Evolutionary conservation across 148 eudicot genomes (phyloP), one percentile per base, ranked within the genome.

Genomic region (Rhododendron molle): DNA sequence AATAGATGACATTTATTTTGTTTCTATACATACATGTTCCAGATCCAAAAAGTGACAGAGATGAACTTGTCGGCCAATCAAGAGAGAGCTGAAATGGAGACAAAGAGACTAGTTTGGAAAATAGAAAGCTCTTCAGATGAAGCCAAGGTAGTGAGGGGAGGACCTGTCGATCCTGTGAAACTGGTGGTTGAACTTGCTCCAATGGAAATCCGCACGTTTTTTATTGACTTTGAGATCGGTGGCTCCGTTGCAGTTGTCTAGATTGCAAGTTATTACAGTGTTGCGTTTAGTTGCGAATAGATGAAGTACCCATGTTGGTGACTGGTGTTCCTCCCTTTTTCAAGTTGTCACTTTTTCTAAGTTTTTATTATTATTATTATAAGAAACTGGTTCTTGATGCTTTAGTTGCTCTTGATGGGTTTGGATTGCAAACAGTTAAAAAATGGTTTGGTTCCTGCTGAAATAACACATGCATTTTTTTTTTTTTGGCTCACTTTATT

Each of bases 1-100:
- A 40, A n/a, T 50, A 26, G 9, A 23, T 1, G 58, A 67, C 36
- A 46, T 46, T 30, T 76, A 52, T 80, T 60, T 43, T 40, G 18
- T 46, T 52, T 32, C 3, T 3, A 56, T 84, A 23, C n/a, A 8
- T 21, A n/a, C 2, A 38, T 44, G 67, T 15, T 83, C 28, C 94
- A 96, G 98, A 94, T 96, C 38, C 89, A 43, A 30, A 93, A 91
- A 86, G 94, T 94, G 73, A 92, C 90, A 47, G 99, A 96, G 88
- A 96, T 88, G 92, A 95, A 89, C 86, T 87, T 96, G 78, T 96
- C 99, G 2, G 99, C 91, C n/a, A 97, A 97, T 87, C 98, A 97
- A 92, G 98, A 93, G 83, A 93, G 95, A 83, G 87, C 81, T 13
- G 94, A 91, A 88, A 94, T 97, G 99, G 94, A 92, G 91, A 90